Evolutionary conservation across 805 yeast genomes (phyloP).

Genomic region (Teunomyces pallodes): DNA sequence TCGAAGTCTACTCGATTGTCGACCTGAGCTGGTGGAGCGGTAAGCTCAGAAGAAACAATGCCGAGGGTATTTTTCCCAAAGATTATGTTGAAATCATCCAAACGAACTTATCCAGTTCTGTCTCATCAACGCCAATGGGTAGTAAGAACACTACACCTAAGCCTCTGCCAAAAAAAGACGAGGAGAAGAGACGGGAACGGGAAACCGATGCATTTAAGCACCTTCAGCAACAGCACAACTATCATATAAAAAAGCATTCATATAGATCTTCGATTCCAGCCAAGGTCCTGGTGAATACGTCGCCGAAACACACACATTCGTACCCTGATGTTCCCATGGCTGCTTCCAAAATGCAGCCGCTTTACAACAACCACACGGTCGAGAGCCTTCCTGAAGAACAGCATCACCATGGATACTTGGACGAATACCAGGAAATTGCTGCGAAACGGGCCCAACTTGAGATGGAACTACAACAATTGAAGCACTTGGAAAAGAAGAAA

Average conservation of each 20-base stretch:
- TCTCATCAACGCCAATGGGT: slow-evolving; percentile 16
- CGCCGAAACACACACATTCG: slow-evolving; percentile 13
- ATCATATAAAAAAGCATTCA: slow-evolving; percentile 21
- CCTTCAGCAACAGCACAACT: slow-evolving; percentile 31
- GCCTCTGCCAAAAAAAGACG: slow-evolving; percentile 12
- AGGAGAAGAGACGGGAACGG: slow-evolving; percentile 16
- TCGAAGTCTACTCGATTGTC: slow-evolving; percentile 75
- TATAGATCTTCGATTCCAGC: background rate
- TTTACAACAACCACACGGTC: slow-evolving; percentile 21
- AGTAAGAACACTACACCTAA: slow-evolving; percentile 8
- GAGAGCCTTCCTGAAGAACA: slow-evolving; percentile 26
- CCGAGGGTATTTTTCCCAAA: slow-evolving; percentile 83
- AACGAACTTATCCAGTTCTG: slow-evolving; percentile 12
- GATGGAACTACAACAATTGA: slow-evolving; percentile 34
- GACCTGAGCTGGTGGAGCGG: slow-evolving; percentile 97
- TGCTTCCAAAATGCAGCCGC: slow-evolving; percentile 8
- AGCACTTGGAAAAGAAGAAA: slow-evolving; percentile 23
- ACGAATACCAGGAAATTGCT: slow-evolving; percentile 29
- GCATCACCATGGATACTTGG: slow-evolving; percentile 9
- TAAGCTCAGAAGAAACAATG: slow-evolving; percentile 68
- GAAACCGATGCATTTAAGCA: slow-evolving; percentile 30
- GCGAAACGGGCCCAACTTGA: slow-evolving; percentile 39
- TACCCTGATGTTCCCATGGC: slow-evolving; percentile 15
- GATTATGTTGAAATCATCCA: slow-evolving; percentile 70
- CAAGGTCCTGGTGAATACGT: background rate